Percentiles rank a stretch among this genome's conserved stretches.
phyloP scores from a whole-genome alignment of 257 asterid species.

The Solanum habrochaites region DNA sequence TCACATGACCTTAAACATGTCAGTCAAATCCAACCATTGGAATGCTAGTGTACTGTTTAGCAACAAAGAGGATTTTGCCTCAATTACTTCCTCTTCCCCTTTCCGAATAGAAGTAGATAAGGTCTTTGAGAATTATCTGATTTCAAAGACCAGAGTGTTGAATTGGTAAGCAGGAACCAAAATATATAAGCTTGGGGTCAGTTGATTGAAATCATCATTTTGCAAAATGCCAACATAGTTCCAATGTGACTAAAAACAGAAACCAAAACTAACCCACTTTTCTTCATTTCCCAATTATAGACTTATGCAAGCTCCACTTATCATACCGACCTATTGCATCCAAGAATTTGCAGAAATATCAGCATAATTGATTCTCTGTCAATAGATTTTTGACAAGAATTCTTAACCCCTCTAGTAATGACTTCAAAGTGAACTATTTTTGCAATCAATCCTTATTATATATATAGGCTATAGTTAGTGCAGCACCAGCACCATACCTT shows the following conservation, averaged over 20 bases:
- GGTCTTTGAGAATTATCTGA: not conserved
- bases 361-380: not conserved
- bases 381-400: not conserved
- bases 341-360: not conserved
- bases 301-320: constrained; percentile 60
- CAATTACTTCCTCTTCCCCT: not conserved
- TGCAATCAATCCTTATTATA: not conserved
- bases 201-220: not conserved
- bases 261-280: constrained; percentile 71
- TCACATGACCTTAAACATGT: not conserved
- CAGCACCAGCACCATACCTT: not conserved
- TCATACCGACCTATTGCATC: constrained; percentile 40
- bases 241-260: constrained; percentile 73
- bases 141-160: not conserved
- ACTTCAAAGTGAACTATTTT: not conserved
- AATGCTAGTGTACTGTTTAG: not conserved
- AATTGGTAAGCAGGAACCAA: not conserved
- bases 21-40: not conserved
- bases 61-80: not conserved
- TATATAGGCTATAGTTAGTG: not conserved
- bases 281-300: constrained; percentile 86
- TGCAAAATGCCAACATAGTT: constrained; percentile 38
- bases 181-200: not conserved
- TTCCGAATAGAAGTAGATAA: not conserved
- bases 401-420: not conserved